Percentiles rank a stretch among this genome's conserved stretches.
phyloP scores from a whole-genome alignment of 192 early-diverging fungal genomes.

The Spizellomyces punctatus region DNA sequence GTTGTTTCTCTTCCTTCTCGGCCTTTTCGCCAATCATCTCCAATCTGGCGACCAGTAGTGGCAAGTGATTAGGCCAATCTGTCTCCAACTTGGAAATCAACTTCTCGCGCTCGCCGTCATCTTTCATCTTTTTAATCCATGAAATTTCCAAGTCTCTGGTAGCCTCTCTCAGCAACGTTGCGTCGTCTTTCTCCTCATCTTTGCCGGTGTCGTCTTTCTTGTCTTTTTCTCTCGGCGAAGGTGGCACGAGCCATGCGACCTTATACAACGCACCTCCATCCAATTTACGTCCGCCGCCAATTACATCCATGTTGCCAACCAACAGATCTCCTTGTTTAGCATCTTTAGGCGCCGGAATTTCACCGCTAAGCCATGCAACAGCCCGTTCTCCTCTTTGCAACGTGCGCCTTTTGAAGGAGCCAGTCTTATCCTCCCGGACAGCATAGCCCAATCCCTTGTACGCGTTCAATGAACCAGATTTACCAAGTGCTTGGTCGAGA shows the following conservation, averaged over 20 bases:
- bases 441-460: slow-evolving; percentile 61
- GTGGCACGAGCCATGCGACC: slow-evolving; percentile 55
- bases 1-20: slow-evolving; percentile 34
- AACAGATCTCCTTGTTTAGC: slow-evolving; percentile 81
- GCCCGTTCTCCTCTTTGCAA: slow-evolving; percentile 55
- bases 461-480: slow-evolving; percentile 55
- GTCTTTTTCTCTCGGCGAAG: slow-evolving; percentile 49
- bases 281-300: slow-evolving; percentile 33
- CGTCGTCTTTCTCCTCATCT: slow-evolving; percentile 29
- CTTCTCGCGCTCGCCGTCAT: slow-evolving; percentile 56
- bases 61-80: slow-evolving; percentile 60
- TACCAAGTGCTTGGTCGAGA: slow-evolving; percentile 65
- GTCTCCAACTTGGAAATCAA: slow-evolving; percentile 64
- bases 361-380: slow-evolving; percentile 61
- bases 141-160: slow-evolving; percentile 78
- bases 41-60: slow-evolving; percentile 55
- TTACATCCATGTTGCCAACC: slow-evolving; percentile 65
- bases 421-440: slow-evolving; percentile 42
- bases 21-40: slow-evolving; percentile 57
- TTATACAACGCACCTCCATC: slow-evolving; percentile 32
- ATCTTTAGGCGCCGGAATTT: slow-evolving; percentile 57
- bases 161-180: slow-evolving; percentile 61
- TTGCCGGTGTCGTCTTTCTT: slow-evolving; percentile 30
- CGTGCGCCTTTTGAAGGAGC: slow-evolving; percentile 45
- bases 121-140: slow-evolving; percentile 77